Evolutionary conservation across 225 moss, liverwort and hornwort species (phyloP).

Genomic region (Marchantia polymorpha): DNA sequence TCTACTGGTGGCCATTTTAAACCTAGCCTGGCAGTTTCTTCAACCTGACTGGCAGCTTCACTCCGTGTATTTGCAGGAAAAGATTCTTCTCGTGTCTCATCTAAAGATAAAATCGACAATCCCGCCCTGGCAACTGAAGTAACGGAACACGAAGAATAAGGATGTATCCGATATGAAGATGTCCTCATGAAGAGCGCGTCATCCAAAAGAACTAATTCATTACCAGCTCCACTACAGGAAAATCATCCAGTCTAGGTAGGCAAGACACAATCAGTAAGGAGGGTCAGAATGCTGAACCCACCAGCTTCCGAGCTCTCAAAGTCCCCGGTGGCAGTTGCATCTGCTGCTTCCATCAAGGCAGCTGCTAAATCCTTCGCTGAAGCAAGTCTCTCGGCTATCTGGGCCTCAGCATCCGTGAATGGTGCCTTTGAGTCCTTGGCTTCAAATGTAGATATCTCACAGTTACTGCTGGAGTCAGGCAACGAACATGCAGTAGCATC

Average conservation of each 20-base stretch:
- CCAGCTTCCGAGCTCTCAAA: conserved; percentile 73
- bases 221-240: not conserved
- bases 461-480: not conserved
- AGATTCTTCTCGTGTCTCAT: conserved; percentile 11
- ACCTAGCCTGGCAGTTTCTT: conserved; percentile 19
- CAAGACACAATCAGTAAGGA: not conserved
- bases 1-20: conserved; percentile 30
- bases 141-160: not conserved
- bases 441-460: not conserved
- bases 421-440: conserved; percentile 6
- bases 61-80: not conserved
- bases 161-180: not conserved
- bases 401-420: conserved; percentile 5
- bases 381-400: conserved; percentile 49
- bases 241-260: not conserved
- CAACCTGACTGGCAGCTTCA: not conserved
- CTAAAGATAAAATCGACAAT: conserved; percentile 33
- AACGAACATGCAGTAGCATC: not conserved
- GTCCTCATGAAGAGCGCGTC: not conserved
- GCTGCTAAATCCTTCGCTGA: conserved; percentile 70
- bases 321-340: conserved; percentile 68
- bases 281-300: conserved; percentile 26
- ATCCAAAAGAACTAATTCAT: not conserved
- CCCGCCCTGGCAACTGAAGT: conserved; percentile 38
- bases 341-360: conserved; percentile 73